Base-by-base conservation (phyloP, 768 basidiomycete genomes). In the Lyophyllum decastes region DNA sequence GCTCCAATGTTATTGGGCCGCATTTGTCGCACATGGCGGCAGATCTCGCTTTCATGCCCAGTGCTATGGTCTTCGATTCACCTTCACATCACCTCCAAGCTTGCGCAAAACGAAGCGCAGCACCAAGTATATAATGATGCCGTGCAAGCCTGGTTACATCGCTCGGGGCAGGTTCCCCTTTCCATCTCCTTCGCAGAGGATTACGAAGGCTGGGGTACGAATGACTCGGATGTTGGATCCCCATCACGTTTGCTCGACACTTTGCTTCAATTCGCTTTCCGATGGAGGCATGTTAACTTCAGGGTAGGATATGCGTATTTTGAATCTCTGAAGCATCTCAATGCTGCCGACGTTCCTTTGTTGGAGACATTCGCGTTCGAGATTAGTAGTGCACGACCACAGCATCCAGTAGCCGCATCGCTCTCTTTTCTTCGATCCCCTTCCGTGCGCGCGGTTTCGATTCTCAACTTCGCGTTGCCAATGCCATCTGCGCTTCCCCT, bases 1-100 rank as follows among this genome's bases (percentile, higher is more conserved):
- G 26, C 57, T 16, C 57, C 57, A 3, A 40, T 57, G 26, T 26
- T 58, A 11, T 35, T 58, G 0, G 57, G 57, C 9, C 57, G 45
- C 34, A 34, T 58, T 22, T 58, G 57, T 22, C 35, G 38, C 16
- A 19, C 25, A 5, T 55, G 54, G 54, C 34, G 47, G 14, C 22
- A 47, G 17, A 52, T 58, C 9, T 34, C 57, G 5, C 21, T 52
- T 16, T 38, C 50, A 7, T 38, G 30, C 6, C 57, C 57, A 16
- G 9, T 16, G 7, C 47, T 55, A 6, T 55, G 54, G 54, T 17
- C 47, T n/a, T 38, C 47, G 6, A 14, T 55, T 6, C 54, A 49
- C 27, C 24, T 55, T 19, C 22, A 22, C 4, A 16, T 40, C 10
- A 30, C 54, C 24, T 22, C 22, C 10, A 6, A 19, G 30, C 10